These are phyloP conservation scores for Cardamine resedifolia DNA, from an alignment of 345 rosid species.

Conservation along the genomic window DNA sequence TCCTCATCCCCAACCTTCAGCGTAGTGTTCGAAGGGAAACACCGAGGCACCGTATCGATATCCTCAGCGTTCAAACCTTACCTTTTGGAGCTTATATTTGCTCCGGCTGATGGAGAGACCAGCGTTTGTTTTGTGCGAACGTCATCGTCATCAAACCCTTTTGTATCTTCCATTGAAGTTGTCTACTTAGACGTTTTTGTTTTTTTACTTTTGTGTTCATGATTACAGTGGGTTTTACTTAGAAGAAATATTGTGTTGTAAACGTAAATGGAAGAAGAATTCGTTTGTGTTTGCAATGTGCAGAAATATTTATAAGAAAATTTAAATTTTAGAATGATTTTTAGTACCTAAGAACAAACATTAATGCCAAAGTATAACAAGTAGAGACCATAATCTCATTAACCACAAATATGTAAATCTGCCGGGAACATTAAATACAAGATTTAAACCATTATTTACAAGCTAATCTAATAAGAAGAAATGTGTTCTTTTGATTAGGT, in stretches of 20 bases:
- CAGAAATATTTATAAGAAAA: too few species aligned
- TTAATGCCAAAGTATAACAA: too few species aligned
- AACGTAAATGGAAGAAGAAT: too few species aligned
- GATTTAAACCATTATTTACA: too few species aligned
- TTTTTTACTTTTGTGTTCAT: too few species aligned
- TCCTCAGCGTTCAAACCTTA: not conserved
- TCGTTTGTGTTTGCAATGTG: too few species aligned
- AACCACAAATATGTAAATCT: not conserved
- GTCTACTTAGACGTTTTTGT: not conserved
- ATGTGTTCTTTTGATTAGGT: not conserved
- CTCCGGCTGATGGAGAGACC: conserved; percentile 11
- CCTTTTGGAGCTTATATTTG: conserved; percentile 18
- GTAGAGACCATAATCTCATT: not conserved
- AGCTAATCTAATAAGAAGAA: too few species aligned
- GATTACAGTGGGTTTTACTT: too few species aligned
- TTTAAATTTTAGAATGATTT: too few species aligned
- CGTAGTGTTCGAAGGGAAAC: conserved; percentile 28
- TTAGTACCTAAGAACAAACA: too few species aligned
- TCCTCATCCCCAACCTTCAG: conserved; percentile 10
- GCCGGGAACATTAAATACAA: too few species aligned
- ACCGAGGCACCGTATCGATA: conserved; percentile 6
- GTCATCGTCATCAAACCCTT: conserved; percentile 24
- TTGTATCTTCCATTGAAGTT: conserved; percentile 38
- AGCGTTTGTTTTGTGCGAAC: conserved; percentile 32
- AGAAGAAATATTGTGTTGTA: too few species aligned